These are phyloP conservation scores for Hypoxylon lenormandii DNA, from an alignment of 495 filamentous ascomycete species.

Conservation along the genomic window DNA sequence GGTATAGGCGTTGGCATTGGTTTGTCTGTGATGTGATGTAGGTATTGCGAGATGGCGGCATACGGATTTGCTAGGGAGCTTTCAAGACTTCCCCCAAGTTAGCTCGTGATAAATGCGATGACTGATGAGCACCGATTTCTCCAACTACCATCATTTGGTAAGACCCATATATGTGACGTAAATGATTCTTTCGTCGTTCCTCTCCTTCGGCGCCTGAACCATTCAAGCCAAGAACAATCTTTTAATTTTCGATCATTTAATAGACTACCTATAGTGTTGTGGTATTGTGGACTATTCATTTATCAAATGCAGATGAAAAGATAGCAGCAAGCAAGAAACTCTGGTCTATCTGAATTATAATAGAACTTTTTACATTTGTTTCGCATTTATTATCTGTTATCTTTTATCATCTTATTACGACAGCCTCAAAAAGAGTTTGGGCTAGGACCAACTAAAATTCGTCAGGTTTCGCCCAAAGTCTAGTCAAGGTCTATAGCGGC, in stretches of 20 bases:
- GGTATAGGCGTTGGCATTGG: conserved; percentile 25
- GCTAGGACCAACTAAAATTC: conserved; percentile 33
- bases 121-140: conserved; percentile 11
- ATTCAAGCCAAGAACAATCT: background rate
- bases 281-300: no score
- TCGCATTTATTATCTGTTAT: conserved; percentile 30
- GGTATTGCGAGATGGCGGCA: conserved; percentile 23
- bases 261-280: no score
- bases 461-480: conserved; percentile 8
- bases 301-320: conserved; percentile 9
- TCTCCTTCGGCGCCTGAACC: background rate
- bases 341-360: conserved; percentile 23
- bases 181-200: conserved; percentile 10
- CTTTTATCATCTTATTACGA: conserved; percentile 23
- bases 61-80: background rate
- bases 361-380: background rate
- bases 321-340: background rate
- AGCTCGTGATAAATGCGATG: conserved; percentile 42
- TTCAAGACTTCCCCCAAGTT: conserved; percentile 17
- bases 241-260: background rate
- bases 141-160: conserved; percentile 25
- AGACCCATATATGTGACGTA: conserved; percentile 35
- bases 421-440: conserved; percentile 7
- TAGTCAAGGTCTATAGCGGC: conserved; percentile 12
- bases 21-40: conserved; percentile 28